Conservation (phyloP, 2,329 filamentous ascomycete genomes). For the Incumbomyces delicatus region DNA sequence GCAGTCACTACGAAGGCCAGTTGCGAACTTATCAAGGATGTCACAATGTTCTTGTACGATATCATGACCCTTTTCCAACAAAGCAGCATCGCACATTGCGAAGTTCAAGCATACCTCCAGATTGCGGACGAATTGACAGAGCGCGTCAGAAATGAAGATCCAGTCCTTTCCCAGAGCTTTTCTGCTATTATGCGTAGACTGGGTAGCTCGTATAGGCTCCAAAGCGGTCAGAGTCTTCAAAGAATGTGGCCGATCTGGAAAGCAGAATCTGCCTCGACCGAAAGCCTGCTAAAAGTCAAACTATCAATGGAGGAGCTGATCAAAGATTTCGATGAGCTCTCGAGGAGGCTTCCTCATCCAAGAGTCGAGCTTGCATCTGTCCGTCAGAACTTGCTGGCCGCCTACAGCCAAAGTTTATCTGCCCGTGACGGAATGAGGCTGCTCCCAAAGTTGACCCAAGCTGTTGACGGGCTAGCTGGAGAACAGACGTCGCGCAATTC, state of each 20-base stretch:
- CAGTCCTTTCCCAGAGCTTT: slow-evolving; percentile 68
- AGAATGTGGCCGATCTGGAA: slow-evolving; percentile 19
- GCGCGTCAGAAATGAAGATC: slow-evolving; percentile 25
- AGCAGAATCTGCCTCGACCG: slow-evolving; percentile 12
- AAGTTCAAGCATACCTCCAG: slow-evolving; percentile 46
- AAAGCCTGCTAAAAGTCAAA: slow-evolving; percentile 28
- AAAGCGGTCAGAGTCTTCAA: slow-evolving; percentile 23
- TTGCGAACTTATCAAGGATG: slow-evolving; percentile 18
- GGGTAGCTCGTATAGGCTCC: slow-evolving; percentile 22
- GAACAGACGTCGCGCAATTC: neutral
- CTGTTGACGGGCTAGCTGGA: slow-evolving; percentile 2
- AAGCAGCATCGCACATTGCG: slow-evolving; percentile 40
- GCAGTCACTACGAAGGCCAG: neutral
- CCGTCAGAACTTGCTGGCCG: slow-evolving; percentile 25
- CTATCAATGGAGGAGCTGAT: slow-evolving; percentile 36
- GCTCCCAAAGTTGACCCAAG: neutral
- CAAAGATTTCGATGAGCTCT: slow-evolving; percentile 35
- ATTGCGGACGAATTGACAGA: slow-evolving; percentile 28
- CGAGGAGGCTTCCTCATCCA: slow-evolving; percentile 23
- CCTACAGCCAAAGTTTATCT: slow-evolving; percentile 27
- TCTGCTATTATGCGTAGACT: neutral
- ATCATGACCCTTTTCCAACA: slow-evolving; percentile 35
- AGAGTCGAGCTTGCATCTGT: slow-evolving; percentile 25
- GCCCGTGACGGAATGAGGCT: slow-evolving; percentile 23
- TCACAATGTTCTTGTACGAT: slow-evolving; percentile 39